Conservation (phyloP, 352 stramenopile genomes). For the Lagenidium giganteum region DNA sequence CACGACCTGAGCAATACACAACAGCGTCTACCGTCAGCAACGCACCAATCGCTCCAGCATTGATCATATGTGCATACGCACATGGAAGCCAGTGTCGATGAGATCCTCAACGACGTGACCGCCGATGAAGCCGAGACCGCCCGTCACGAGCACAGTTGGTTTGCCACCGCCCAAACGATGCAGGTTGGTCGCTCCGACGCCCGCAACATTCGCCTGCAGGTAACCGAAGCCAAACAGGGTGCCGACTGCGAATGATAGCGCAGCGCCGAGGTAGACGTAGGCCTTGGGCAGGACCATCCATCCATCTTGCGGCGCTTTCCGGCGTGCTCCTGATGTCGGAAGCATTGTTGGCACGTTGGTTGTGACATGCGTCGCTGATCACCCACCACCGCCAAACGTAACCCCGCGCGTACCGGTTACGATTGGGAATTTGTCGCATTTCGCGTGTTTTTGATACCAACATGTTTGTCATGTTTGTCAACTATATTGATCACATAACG, state of each 20-base stretch:
- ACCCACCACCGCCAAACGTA: too few relatives aligned
- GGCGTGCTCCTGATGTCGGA: slow-evolving; percentile 19
- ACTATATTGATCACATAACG: too few relatives aligned
- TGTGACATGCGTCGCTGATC: too few relatives aligned
- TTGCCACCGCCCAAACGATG: slow-evolving; percentile 28
- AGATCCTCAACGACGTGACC: slow-evolving; percentile 84
- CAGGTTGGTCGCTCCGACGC: slow-evolving; percentile 18
- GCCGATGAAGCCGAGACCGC: slow-evolving; percentile 79
- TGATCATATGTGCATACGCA: slow-evolving; percentile 14
- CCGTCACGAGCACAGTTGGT: slow-evolving; percentile 71
- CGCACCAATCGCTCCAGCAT: too few relatives aligned
- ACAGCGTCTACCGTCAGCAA: slow-evolving; percentile 2
- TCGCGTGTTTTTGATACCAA: too few relatives aligned
- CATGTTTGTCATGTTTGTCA: too few relatives aligned
- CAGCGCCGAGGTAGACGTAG: slow-evolving; percentile 66
- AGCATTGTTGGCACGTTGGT: slow-evolving; percentile 20
- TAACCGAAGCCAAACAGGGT: slow-evolving; percentile 65
- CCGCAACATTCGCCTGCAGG: slow-evolving; percentile 17
- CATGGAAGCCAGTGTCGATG: slow-evolving; percentile 68
- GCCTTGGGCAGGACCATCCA: slow-evolving; percentile 68
- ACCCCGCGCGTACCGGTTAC: too few relatives aligned
- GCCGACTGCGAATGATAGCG: slow-evolving; percentile 60
- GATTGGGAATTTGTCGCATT: too few relatives aligned
- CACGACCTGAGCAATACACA: slow-evolving; percentile 39
- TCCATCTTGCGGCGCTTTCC: slow-evolving; percentile 33